Evolutionary conservation across 2,329 filamentous ascomycete genomes (phyloP), one percentile per base, ranked within the genome.

Genomic region (Acarospora socialis): DNA sequence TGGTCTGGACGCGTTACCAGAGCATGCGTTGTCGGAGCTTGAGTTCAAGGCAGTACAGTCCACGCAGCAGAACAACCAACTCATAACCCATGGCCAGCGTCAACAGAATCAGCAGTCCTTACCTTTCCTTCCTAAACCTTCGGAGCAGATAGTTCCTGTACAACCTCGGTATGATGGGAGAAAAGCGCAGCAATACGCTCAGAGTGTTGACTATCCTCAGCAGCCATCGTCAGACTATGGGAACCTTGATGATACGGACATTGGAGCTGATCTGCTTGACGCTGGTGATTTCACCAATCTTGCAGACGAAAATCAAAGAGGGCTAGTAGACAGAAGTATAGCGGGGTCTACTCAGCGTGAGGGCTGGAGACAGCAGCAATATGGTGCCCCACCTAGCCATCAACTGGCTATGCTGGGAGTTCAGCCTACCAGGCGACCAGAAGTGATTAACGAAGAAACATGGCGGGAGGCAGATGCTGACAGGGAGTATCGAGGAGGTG

Each of bases 11-110:
- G 54, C 53, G 35, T 49, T 64, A 32, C 54, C 59, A 26, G 48
- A 55, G 17, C 47, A 56, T 33, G 55, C 58, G 13, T 45, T 61
- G 30, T 48, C 57, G 36, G 50, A 60, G 42, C 48, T 65, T 23
- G 60, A 64, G 42, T 51, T 63, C 36, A 48, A 55, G 45, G 60
- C 60, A n/a, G 52, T 53, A 32, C 49, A 49, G 36, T 57, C 57
- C n/a, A 61, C 56, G 2, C 60, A 54, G 28, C 48, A 46, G 13
- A 41, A 18, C 41, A 45, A 20, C 35, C 40, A 28, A 10, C 30
- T 33, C 28, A 30, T 31, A 32, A 37, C 21, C 24, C 10, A 30
- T 25, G 22, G 13, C 6, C 6, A 12, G 28, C 28, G 10, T 19
- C 7, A 7, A n/a, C n/a, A n/a, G n/a, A n/a, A n/a, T n/a, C n/a